These are phyloP conservation scores for Saccharomycopsis hybrid DNA, from an alignment of 1,139 yeast species.

Conservation along the genomic window DNA sequence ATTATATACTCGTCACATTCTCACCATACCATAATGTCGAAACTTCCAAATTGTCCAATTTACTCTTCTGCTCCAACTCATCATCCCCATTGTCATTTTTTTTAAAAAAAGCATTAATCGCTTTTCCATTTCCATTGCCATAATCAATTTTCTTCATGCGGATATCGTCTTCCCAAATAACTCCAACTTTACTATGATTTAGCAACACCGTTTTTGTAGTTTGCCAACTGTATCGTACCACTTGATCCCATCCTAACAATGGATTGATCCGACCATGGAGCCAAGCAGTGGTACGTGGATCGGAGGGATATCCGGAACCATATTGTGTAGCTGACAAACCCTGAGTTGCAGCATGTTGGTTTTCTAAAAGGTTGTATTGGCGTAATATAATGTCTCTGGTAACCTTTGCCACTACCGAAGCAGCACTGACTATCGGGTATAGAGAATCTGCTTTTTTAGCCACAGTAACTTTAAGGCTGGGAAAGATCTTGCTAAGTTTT, in stretches of 20 bases:
- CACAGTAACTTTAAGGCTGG: conserved; percentile 69
- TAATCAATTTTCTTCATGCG: conserved; percentile 27
- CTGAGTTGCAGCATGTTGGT: conserved; percentile 4
- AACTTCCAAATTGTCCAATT: conserved; percentile 23
- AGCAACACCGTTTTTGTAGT: conserved; percentile 73
- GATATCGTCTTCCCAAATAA: conserved; percentile 54
- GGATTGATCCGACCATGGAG: conserved; percentile 54
- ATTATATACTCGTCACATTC: conserved; percentile 15
- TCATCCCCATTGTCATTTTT: conserved; percentile 14
- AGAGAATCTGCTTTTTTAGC: conserved; percentile 92
- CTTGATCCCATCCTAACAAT: conserved; percentile 80
- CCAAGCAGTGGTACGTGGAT: conserved; percentile 79
- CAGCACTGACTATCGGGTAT: conserved; percentile 92
- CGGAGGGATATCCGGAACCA: conserved; percentile 95
- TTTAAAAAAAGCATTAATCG: conserved; percentile 30
- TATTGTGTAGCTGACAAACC: conserved; percentile 28
- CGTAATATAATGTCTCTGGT: conserved; percentile 75
- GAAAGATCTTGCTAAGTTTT: conserved; percentile 65
- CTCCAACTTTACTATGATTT: conserved; percentile 41
- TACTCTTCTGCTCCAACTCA: neutral
- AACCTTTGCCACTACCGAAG: conserved; percentile 95
- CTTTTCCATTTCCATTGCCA: conserved; percentile 26
- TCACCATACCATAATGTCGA: conserved; percentile 28
- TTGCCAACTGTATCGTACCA: conserved; percentile 90
- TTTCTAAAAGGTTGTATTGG: conserved; percentile 19